phyloP scores from a whole-genome alignment of 1,284 basidiomycete genomes.

The Leccinum fallax region DNA sequence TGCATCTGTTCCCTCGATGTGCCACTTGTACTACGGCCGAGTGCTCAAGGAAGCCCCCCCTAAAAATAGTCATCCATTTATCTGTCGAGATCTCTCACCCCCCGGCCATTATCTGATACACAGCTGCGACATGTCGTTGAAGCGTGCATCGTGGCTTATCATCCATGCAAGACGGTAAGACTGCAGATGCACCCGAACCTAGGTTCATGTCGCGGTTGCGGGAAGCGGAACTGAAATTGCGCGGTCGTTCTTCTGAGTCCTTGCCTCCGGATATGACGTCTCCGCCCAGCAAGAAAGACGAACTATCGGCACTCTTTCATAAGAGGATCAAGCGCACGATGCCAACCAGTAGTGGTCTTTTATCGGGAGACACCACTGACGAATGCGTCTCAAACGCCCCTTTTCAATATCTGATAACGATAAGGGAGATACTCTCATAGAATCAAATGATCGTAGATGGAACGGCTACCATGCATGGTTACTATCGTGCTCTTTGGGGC shows the following conservation, averaged over 20 bases:
- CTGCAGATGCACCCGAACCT: conserved; percentile 3
- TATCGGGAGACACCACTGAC: background rate
- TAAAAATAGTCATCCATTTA: background rate
- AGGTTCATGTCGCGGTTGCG: conserved; percentile 11
- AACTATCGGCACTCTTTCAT: conserved; percentile 8
- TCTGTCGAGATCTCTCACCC: conserved; percentile 16
- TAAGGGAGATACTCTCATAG: background rate
- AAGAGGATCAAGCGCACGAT: background rate
- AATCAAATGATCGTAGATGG: background rate
- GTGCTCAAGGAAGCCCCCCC: conserved; percentile 1
- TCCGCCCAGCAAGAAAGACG: conserved; percentile 11
- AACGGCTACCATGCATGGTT: too few species aligned
- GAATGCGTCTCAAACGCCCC: background rate
- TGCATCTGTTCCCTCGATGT: background rate
- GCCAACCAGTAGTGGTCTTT: background rate
- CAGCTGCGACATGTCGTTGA: conserved; percentile 9
- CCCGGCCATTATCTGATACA: conserved; percentile 11
- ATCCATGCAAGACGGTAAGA: conserved; percentile 8
- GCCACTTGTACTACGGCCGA: background rate
- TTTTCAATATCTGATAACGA: background rate
- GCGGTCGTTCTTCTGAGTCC: conserved; percentile 6
- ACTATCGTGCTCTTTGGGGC: background rate
- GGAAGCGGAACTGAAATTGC: background rate
- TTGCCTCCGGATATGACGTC: background rate
- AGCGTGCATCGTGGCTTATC: conserved; percentile 4